Conservation (phyloP, 1,284 basidiomycete genomes). For the Cystobasidium slooffiae region DNA sequence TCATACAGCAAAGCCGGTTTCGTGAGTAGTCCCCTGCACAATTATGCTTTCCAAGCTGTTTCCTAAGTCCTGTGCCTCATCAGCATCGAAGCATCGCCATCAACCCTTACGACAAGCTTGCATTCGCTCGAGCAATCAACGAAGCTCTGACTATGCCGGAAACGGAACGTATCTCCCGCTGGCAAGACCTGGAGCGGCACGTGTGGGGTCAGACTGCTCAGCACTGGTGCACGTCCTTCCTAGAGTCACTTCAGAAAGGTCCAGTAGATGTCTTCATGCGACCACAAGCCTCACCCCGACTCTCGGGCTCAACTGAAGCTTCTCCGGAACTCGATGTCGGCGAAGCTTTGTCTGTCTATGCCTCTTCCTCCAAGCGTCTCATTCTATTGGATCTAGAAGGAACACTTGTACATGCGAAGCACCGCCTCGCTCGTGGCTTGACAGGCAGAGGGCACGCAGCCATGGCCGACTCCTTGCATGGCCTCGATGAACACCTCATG, state of each 20-base stretch:
- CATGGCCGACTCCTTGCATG: not conserved
- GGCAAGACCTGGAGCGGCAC: slow-evolving; percentile 83
- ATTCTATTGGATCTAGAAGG: slow-evolving; percentile 80
- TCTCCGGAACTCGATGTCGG: slow-evolving; percentile 22
- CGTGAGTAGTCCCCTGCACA: slow-evolving; percentile 65
- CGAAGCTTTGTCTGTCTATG: slow-evolving; percentile 11
- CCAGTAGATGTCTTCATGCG: slow-evolving; percentile 52
- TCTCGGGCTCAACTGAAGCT: slow-evolving; percentile 38
- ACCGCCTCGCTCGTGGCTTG: slow-evolving; percentile 44
- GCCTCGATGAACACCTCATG: slow-evolving; percentile 51
- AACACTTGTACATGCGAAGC: slow-evolving; percentile 65
- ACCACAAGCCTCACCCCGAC: slow-evolving; percentile 53
- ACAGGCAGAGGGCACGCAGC: slow-evolving; percentile 1
- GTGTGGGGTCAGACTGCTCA: slow-evolving; percentile 87
- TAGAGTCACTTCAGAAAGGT: slow-evolving; percentile 55
- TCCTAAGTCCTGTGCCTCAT: slow-evolving; percentile 7
- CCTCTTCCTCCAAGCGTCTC: slow-evolving; percentile 62
- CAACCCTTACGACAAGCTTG: slow-evolving; percentile 68
- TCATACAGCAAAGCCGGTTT: slow-evolving; percentile 84
- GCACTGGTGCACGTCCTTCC: slow-evolving; percentile 78
- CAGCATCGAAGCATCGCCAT: slow-evolving; percentile 30
- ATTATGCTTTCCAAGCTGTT: slow-evolving; percentile 70
- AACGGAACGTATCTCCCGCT: slow-evolving; percentile 71
- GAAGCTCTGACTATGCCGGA: slow-evolving; percentile 75
- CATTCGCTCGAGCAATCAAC: slow-evolving; percentile 74